These are phyloP conservation scores for Pyracantha coccinea DNA, from an alignment of 331 rosid genomes.

Conservation along the genomic window DNA sequence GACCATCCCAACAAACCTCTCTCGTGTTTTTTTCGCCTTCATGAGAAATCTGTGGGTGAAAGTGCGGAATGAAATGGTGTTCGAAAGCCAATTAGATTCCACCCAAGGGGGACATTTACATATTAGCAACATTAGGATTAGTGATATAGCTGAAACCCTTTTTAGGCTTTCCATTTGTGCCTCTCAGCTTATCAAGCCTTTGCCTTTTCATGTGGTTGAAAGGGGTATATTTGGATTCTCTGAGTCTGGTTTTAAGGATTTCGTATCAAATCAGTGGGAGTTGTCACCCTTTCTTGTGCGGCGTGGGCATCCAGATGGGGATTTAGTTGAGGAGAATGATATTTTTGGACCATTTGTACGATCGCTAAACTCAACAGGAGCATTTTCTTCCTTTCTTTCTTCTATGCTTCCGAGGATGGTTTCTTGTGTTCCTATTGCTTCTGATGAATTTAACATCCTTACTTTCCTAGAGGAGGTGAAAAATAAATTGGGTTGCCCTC, in stretches of 20 bases:
- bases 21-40: conserved; percentile 23
- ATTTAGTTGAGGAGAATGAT: conserved; percentile 22
- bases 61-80: conserved; percentile 28
- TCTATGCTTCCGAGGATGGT: conserved; percentile 42
- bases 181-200: conserved; percentile 11
- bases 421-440: conserved; percentile 78
- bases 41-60: conserved; percentile 42
- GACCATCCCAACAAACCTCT: conserved; percentile 31
- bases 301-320: conserved; percentile 14
- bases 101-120: conserved; percentile 19
- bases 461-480: conserved; percentile 53
- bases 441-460: conserved; percentile 61
- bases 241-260: conserved; percentile 46
- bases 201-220: conserved; percentile 39
- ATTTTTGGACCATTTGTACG: conserved; percentile 30
- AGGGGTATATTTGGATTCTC: conserved; percentile 42
- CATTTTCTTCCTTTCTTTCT: conserved; percentile 42
- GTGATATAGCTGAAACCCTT: conserved; percentile 53
- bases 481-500: conserved; percentile 58
- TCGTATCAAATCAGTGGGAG: conserved; percentile 64
- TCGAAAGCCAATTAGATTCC: conserved; percentile 12
- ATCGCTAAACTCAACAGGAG: conserved; percentile 27
- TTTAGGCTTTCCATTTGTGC: conserved; percentile 58
- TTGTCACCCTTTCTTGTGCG: conserved; percentile 40
- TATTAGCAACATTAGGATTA: conserved; percentile 37